These are phyloP conservation scores for Kodamaea plutei DNA, from an alignment of 1,139 yeast species.

Conservation along the genomic window DNA sequence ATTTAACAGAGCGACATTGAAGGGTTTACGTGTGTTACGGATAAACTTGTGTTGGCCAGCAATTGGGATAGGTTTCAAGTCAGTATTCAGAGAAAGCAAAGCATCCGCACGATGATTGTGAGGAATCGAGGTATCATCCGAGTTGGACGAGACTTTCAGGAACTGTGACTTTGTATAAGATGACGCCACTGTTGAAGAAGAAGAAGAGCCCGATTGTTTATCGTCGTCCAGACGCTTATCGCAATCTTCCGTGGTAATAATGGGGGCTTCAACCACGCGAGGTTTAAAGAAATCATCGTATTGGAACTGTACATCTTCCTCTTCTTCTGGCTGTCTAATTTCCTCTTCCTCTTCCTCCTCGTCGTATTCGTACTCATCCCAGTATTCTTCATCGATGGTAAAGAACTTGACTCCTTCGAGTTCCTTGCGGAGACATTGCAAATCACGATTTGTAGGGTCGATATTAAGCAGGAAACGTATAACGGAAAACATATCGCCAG, in stretches of 20 bases:
- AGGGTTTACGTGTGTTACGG: slow-evolving; percentile 54
- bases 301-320: slow-evolving; percentile 8
- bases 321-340: slow-evolving; percentile 15
- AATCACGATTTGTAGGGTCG: slow-evolving; percentile 82
- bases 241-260: background rate
- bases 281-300: background rate
- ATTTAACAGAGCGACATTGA: slow-evolving; percentile 46
- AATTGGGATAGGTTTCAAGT: slow-evolving; percentile 44
- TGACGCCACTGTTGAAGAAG: slow-evolving; percentile 11
- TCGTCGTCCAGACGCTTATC: slow-evolving; percentile 2
- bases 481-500: slow-evolving; percentile 80
- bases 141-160: slow-evolving; percentile 2
- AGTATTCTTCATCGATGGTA: slow-evolving; percentile 79
- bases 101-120: slow-evolving; percentile 48
- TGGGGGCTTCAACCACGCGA: background rate
- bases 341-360: slow-evolving; percentile 37
- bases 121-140: slow-evolving; percentile 22
- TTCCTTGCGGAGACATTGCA: slow-evolving; percentile 56
- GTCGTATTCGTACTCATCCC: slow-evolving; percentile 44
- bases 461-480: slow-evolving; percentile 74
- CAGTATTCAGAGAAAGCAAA: slow-evolving; percentile 36
- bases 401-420: slow-evolving; percentile 58
- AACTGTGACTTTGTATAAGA: slow-evolving; percentile 10
- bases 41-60: slow-evolving; percentile 34
- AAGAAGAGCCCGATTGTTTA: slow-evolving; percentile 6